These are phyloP conservation scores for Dendrothele bispora DNA, from an alignment of 768 basidiomycete species.

Conservation along the genomic window DNA sequence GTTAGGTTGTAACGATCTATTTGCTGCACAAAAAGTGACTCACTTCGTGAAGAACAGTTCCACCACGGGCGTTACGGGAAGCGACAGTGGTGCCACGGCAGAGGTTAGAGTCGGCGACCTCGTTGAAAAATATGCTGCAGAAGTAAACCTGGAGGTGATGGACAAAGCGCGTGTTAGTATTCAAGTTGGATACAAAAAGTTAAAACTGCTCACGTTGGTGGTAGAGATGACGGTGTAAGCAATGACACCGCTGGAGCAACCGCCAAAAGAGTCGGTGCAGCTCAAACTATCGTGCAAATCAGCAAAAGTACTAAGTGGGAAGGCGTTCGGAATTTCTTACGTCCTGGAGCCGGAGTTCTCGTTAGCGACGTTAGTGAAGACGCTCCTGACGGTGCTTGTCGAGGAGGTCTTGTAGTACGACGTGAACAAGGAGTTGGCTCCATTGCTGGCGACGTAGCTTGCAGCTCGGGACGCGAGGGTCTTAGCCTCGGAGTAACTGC, in stretches of 20 bases:
- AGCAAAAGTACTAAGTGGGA: neutral
- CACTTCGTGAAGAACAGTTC: slow-evolving; percentile 47
- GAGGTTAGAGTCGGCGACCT: slow-evolving; percentile 35
- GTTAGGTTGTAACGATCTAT: neutral
- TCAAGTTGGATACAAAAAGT: too few relatives aligned
- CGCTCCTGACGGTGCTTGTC: slow-evolving; percentile 34
- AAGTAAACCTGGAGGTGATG: slow-evolving; percentile 40
- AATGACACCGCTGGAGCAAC: slow-evolving; percentile 38
- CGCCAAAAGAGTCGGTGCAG: slow-evolving; percentile 40
- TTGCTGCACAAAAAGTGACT: neutral
- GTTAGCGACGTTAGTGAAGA: slow-evolving; percentile 37
- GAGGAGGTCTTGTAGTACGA: slow-evolving; percentile 36
- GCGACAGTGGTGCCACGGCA: slow-evolving; percentile 45
- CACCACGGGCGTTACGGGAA: slow-evolving; percentile 45
- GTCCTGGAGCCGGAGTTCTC: slow-evolving; percentile 41
- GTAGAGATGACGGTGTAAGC: slow-evolving; percentile 45
- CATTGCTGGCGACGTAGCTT: slow-evolving; percentile 35
- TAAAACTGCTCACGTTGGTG: slow-evolving; percentile 40
- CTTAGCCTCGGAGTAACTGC: slow-evolving; percentile 42
- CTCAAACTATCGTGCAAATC: slow-evolving; percentile 34
- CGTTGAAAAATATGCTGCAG: slow-evolving; percentile 47
- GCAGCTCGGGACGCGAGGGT: slow-evolving; percentile 31
- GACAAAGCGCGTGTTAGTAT: too few relatives aligned
- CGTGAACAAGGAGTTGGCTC: slow-evolving; percentile 37
- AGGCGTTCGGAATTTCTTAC: slow-evolving; percentile 19